Conservation (phyloP, 139 green algal species). For the Astrephomene gubernaculifera region DNA sequence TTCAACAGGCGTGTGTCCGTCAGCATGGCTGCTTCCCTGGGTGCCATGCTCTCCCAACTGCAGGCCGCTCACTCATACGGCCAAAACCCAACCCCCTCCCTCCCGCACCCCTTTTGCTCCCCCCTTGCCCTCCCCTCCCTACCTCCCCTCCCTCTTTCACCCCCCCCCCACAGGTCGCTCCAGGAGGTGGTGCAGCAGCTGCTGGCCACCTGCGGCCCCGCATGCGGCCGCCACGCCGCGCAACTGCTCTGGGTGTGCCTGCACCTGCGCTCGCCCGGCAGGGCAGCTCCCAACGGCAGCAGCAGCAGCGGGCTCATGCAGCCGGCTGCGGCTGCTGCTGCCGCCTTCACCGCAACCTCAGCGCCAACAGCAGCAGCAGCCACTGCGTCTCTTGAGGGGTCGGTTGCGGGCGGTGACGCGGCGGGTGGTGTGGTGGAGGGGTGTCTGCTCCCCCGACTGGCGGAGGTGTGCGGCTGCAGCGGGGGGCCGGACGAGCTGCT, state of each 20-base stretch:
- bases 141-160: too few relatives aligned
- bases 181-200: conserved; percentile 37
- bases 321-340: background rate
- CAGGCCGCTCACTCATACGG: too few relatives aligned
- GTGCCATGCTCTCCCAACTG: too few relatives aligned
- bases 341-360: background rate
- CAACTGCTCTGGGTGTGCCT: conserved; percentile 37
- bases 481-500: conserved; percentile 31
- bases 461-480: conserved; percentile 25
- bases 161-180: conserved; percentile 1
- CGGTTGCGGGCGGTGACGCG: background rate
- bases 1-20: too few relatives aligned
- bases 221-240: conserved; percentile 20
- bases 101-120: too few relatives aligned
- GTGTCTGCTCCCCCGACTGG: conserved; percentile 18
- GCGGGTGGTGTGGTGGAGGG: background rate
- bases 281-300: background rate
- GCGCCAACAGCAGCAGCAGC: background rate
- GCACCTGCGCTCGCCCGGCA: conserved; percentile 28
- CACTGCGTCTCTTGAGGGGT: background rate
- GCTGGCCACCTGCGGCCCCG: conserved; percentile 26
- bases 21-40: too few relatives aligned
- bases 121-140: too few relatives aligned
- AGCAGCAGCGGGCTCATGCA: too few relatives aligned
- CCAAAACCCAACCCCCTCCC: too few relatives aligned